Base-by-base conservation (phyloP, 1,139 yeast species). In the Arxiozyma slooffiae region DNA sequence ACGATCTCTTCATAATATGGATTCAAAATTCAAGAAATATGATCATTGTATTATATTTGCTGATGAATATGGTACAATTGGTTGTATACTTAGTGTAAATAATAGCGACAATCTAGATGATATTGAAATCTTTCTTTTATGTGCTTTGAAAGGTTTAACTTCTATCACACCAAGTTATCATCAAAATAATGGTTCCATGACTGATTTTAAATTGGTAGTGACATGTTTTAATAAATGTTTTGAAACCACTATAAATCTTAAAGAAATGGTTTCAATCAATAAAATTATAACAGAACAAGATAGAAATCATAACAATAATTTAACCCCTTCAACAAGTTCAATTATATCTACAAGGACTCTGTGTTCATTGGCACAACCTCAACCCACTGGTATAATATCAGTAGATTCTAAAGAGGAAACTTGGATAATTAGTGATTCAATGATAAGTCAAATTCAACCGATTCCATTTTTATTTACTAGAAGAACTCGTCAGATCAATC, bases 401-500 rank as follows among this genome's bases (percentile, higher is more conserved):
- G 18, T 41, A n/a, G 36, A 30, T 20, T 26, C 23, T 11, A 41
- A 18, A 41, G 14, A 18, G 8, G 45, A 42, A 14, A 20, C 36
- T 7, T 42, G 45, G 45, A 34, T 34, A 24, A 34, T 22, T 4
- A 26, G 26, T 7, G 38, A 34, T 30, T n/a, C 34, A 6, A 16
- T 34, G 6, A 34, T 42, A 20, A 14, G 39, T 30, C 38, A 42
- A 34, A 20, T 42, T 14, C 45, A 42, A 20, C 38, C 38, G 7
- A 23, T 42, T 11, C 45, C 45, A 16, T 34, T 30, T 42, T 11
- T 42, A 14, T 42, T 42, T 30, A 42, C 45, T 11, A 42, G 45
- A 18, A 26, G 22, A 42, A 18, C 44, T 11, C 34, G 14, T 30
- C 37, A 30, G 20, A 14, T 42, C 4, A 30, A 18, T 18, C 37